phyloP scores from a whole-genome alignment of 345 rosid genomes.

The Rhodamnia argentea region DNA sequence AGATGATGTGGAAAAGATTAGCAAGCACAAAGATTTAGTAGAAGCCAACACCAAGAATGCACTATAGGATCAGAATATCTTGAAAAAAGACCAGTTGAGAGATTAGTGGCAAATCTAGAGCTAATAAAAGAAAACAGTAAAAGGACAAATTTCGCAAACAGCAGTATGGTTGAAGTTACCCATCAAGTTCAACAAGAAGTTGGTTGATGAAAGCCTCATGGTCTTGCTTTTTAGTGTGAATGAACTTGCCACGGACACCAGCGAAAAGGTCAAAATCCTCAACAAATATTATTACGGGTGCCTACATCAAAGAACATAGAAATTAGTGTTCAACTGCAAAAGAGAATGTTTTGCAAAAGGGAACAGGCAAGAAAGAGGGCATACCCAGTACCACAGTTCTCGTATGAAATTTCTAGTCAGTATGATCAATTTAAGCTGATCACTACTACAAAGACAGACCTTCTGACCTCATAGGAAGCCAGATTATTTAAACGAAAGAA shows the following conservation, averaged over 20 bases:
- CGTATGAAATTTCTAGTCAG: not conserved
- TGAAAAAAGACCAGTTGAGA: not conserved
- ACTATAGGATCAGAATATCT: not conserved
- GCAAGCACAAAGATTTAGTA: not conserved
- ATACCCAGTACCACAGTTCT: not conserved
- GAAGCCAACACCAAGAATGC: not conserved
- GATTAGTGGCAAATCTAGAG: not conserved
- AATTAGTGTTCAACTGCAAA: not conserved
- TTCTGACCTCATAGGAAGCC: not conserved
- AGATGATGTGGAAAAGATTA: not conserved
- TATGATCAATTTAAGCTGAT: not conserved
- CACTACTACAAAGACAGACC: not conserved
- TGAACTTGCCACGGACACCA: conserved; percentile 89
- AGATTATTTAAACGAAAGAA: not conserved
- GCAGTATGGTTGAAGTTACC: conserved; percentile 36
- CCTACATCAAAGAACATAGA: conserved; percentile 26
- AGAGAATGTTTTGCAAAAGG: not conserved
- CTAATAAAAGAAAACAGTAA: not conserved
- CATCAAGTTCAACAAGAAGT: conserved; percentile 97
- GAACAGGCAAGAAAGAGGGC: not conserved
- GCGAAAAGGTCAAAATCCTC: conserved; percentile 98
- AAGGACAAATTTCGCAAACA: not conserved
- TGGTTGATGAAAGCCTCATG: conserved; percentile 96
- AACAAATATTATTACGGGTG: conserved; percentile 91
- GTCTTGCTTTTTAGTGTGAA: conserved; percentile 87